Evolutionary conservation across 2,329 filamentous ascomycete species (phyloP), one percentile per base, ranked within the genome.

Genomic region (Aspergillus quadricinctus): DNA sequence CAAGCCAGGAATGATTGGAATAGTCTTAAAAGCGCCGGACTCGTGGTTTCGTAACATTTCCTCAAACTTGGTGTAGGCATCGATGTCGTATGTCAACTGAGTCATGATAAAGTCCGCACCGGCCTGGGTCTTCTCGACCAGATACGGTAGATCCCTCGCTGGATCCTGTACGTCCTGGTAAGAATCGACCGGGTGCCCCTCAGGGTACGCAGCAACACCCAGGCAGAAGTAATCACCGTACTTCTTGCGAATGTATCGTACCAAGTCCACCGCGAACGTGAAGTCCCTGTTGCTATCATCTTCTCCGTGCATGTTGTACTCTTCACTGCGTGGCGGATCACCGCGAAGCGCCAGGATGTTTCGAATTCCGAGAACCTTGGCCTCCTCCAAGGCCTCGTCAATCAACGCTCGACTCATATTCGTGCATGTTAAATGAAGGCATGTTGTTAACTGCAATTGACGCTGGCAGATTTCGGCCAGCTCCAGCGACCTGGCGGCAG

Each of bases 21-120:
- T 89, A 2, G 83, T 85, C 75, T 89, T 90, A 77, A 99, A 97
- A 2, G 83, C 82, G 3, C 91, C 91, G 67, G 90, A 95, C 49
- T 90, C 85, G 68, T 99, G 91, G 53, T 87, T 83, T 58, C 92
- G 81, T 63, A 99, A 74, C 51, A 81, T 83, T 61, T 78, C 82
- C 76, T 97, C 93, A 68, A 95, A 97, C 35, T 79, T 79, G 54
- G 87, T 83, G 70, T 95, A 99, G 19, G 90, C 90, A 3, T 89
- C 81, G 25, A 92, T 83, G 69, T 97, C 92, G 73, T 96, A 99
- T 75, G 97, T 97, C 8, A 99, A 81, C 74, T 99, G 94, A 0
- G 94, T 97, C 90, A 99, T 96, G 75, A 99, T 89, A 70, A 99
- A 99, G 75, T 97, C 92, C 51, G 92, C 94, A 1, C 94, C 94